Percentiles rank a stretch among this genome's conserved stretches.
These are phyloP conservation scores for Nakaseomyces glabratus DNA, from an alignment of 1,139 yeast genomes.

Conservation along the genomic window DNA sequence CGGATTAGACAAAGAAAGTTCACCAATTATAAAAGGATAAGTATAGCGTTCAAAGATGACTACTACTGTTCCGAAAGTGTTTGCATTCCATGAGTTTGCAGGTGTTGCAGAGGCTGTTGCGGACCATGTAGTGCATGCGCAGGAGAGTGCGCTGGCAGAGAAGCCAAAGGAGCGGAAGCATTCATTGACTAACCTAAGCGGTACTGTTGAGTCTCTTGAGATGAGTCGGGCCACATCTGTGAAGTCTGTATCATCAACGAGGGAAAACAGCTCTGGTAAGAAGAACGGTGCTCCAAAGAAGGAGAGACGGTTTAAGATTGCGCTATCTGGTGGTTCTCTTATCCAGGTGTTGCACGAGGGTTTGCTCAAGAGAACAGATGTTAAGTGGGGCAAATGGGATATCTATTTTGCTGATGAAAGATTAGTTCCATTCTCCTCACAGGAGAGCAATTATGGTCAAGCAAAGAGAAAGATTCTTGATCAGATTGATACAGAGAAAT, in stretches of 20 bases:
- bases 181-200: conserved; percentile 15
- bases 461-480: conserved; percentile 79
- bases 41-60: conserved; percentile 45
- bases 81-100: conserved; percentile 78
- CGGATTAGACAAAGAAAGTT: too few relatives aligned
- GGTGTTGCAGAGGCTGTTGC: conserved; percentile 96
- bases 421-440: conserved; percentile 75
- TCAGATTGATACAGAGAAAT: conserved; percentile 40
- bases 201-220: conserved; percentile 8
- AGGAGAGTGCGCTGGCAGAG: conserved; percentile 39
- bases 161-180: conserved; percentile 19
- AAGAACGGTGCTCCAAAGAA: conserved; percentile 21
- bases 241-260: conserved; percentile 13
- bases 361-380: conserved; percentile 58
- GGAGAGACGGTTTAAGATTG: conserved; percentile 65
- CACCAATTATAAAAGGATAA: too few relatives aligned
- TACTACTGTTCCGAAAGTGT: conserved; percentile 83
- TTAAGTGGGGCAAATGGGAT: conserved; percentile 94
- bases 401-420: conserved; percentile 95
- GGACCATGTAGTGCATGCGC: conserved; percentile 74
- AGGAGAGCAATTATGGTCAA: conserved; percentile 82
- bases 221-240: conserved; percentile 13
- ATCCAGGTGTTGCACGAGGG: conserved; percentile 83
- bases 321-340: conserved; percentile 87
- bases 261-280: conserved; percentile 8